phyloP scores from a whole-genome alignment of 140 eudicot species.

The Oenanthe javanica region DNA sequence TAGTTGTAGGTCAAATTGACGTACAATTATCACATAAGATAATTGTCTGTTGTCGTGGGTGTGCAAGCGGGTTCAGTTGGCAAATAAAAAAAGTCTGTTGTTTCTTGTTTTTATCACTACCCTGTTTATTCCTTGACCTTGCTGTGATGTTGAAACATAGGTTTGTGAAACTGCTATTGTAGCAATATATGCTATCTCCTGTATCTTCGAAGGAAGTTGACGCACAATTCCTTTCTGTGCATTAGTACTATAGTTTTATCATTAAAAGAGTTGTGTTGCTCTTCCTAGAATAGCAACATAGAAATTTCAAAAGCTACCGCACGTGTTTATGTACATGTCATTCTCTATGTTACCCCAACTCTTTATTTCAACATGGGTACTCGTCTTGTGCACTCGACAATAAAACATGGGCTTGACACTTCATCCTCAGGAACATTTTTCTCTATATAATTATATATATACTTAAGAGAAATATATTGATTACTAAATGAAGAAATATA shows the following conservation, averaged over 20 bases:
- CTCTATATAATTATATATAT: too few relatives aligned
- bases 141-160: too few relatives aligned
- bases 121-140: background rate
- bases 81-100: background rate
- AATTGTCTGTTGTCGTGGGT: background rate
- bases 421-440: too few relatives aligned
- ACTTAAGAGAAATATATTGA: too few relatives aligned
- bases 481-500: too few relatives aligned
- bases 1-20: background rate
- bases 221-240: background rate
- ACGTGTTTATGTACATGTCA: background rate
- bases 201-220: background rate
- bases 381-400: background rate
- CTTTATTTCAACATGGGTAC: background rate
- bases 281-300: background rate
- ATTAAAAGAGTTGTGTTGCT: background rate
- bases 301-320: background rate
- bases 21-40: background rate
- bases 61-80: background rate
- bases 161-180: background rate
- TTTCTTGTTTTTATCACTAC: background rate
- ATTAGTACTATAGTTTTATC: background rate
- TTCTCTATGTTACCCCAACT: background rate
- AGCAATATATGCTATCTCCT: background rate
- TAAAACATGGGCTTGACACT: background rate